Conservation (phyloP, 1,284 basidiomycete species). For the Microbotryum saponariae region DNA sequence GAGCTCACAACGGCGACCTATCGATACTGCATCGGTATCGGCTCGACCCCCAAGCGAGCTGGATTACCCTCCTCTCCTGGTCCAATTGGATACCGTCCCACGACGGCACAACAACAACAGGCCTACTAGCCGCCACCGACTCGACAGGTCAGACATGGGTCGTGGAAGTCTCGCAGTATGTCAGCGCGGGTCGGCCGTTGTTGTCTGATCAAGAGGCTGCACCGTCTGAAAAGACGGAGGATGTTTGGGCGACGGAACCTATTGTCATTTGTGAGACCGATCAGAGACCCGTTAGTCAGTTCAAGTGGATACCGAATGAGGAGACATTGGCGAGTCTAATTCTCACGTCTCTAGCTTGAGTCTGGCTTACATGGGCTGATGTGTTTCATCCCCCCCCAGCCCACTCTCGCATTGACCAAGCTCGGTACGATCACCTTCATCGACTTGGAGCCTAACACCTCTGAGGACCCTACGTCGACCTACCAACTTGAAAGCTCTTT, state of each 20-base stretch:
- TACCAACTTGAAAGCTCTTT: not conserved
- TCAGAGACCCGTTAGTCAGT: conserved; percentile 13
- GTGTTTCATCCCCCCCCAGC: not conserved
- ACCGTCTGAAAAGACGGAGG: not conserved
- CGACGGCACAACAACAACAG: not conserved
- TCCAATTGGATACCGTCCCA: conserved; percentile 2
- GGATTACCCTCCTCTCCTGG: conserved; percentile 12
- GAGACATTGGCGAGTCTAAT: not conserved
- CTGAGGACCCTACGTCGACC: not conserved
- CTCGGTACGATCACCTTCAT: conserved; percentile 13
- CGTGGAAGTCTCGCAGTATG: conserved; percentile 10
- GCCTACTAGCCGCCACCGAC: conserved; percentile 12
- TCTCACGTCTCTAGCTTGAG: too few relatives aligned
- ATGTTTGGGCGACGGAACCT: not conserved
- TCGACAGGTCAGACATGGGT: conserved; percentile 16
- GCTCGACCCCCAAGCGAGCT: conserved; percentile 2
- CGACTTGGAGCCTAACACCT: not conserved
- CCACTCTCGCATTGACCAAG: conserved; percentile 14
- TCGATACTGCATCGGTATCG: conserved; percentile 8
- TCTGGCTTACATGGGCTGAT: not conserved
- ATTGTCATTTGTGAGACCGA: not conserved
- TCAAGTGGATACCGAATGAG: conserved; percentile 7
- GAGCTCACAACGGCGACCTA: not conserved
- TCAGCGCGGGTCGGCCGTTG: not conserved
- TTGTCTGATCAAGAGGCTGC: not conserved